These are phyloP conservation scores for Solanum acaule DNA, from an alignment of 257 asterid species.

Conservation along the genomic window DNA sequence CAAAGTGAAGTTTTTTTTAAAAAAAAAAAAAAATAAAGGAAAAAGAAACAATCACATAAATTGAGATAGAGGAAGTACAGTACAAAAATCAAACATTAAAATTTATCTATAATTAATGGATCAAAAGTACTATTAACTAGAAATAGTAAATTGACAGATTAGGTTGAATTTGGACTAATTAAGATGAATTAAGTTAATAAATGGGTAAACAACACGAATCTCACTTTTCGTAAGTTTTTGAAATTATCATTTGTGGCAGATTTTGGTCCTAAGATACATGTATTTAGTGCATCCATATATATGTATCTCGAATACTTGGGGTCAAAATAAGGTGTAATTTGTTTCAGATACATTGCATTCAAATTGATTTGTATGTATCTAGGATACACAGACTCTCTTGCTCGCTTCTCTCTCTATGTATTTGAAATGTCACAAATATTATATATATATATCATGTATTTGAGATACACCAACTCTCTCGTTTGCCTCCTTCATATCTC, in stretches of 20 bases:
- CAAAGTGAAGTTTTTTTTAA: no score
- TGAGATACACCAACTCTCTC: not conserved
- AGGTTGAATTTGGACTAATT: not conserved
- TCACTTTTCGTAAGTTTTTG: not conserved
- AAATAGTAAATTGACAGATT: no score
- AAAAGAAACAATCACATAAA: not conserved
- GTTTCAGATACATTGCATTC: no score
- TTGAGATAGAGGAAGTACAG: not conserved
- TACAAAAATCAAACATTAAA: no score
- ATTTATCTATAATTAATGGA: not conserved
- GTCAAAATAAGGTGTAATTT: no score
- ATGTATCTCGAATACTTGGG: rapidly evolving
- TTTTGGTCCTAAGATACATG: not conserved
- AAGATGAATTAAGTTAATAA: not conserved
- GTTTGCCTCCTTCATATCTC: not conserved
- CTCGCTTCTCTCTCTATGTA: no score
- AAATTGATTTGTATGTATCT: no score
- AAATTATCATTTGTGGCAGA: not conserved
- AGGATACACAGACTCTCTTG: no score
- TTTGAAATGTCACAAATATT: no score
- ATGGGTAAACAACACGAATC: no score
- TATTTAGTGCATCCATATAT: no score
- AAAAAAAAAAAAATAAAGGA: not conserved
- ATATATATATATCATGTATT: no score
- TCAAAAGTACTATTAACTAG: not conserved